These are phyloP conservation scores for Amylostereum areolatum DNA, from an alignment of 1,284 basidiomycete genomes.

Conservation along the genomic window DNA sequence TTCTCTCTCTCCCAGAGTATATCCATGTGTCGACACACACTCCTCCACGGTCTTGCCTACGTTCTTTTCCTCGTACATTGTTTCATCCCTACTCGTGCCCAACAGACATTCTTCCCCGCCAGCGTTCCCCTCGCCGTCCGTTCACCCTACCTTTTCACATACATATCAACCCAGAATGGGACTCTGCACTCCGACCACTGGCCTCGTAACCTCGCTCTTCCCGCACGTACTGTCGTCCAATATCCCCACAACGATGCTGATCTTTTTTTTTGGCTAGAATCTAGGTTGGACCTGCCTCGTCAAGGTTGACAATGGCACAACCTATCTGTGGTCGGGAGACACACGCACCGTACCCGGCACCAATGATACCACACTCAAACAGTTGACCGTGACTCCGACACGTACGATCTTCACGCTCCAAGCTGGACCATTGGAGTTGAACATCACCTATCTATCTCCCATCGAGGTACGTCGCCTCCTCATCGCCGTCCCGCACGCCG, in stretches of 20 bases:
- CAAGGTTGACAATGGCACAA: not conserved
- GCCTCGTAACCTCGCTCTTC: no score
- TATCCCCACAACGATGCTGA: no score
- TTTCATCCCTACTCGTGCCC: not conserved
- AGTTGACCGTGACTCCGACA: constrained; percentile 7
- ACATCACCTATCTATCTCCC: constrained; percentile 11
- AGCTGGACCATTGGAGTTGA: constrained; percentile 8
- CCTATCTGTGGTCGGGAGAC: not conserved
- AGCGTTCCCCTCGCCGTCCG: not conserved
- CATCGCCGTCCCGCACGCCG: not conserved
- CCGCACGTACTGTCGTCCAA: no score
- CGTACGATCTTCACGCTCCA: constrained; percentile 9
- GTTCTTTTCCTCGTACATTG: not conserved
- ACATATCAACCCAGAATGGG: not conserved
- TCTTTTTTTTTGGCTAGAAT: not conserved
- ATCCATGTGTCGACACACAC: no score
- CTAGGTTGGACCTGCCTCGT: not conserved
- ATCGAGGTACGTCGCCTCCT: constrained; percentile 10
- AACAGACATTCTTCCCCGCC: not conserved
- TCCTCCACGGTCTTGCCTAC: no score
- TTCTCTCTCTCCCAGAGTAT: no score
- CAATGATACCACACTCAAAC: not conserved
- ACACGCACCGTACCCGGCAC: no score
- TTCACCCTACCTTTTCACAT: not conserved
- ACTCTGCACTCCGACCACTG: no score